Percentiles rank a stretch among this genome's conserved stretches.
Conservation (phyloP, 2,329 filamentous ascomycete genomes). For the Alternaria sp. region DNA sequence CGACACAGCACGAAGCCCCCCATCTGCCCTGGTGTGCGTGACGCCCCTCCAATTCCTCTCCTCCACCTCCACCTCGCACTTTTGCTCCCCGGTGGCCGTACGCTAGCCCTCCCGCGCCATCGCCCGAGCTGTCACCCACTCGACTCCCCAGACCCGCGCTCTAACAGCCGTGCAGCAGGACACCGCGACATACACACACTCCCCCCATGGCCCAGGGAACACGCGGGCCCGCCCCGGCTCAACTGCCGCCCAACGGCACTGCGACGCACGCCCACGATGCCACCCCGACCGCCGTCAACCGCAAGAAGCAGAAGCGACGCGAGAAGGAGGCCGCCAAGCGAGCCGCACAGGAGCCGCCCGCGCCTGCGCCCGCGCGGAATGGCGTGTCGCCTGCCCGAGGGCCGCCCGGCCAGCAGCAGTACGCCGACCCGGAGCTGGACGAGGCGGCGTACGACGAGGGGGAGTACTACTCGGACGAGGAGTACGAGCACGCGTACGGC, state of each 20-base stretch:
- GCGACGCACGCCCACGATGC: constrained; percentile 40
- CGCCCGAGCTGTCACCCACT: constrained; percentile 20
- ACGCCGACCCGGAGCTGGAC: constrained; percentile 54
- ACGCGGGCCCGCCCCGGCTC: constrained; percentile 34
- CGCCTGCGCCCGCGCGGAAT: constrained; percentile 30
- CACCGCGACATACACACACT: not conserved
- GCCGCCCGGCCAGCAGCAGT: constrained; percentile 45
- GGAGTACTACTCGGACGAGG: constrained; percentile 52
- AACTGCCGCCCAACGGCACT: constrained; percentile 50
- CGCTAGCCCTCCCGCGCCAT: constrained; percentile 12
- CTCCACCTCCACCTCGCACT: constrained; percentile 13
- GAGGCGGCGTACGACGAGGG: constrained; percentile 45
- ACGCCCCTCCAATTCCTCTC: constrained; percentile 23
- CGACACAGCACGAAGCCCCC: not conserved
- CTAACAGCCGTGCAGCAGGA: not conserved
- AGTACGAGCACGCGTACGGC: constrained; percentile 42
- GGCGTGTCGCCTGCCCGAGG: constrained; percentile 29
- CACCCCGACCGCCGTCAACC: constrained; percentile 68
- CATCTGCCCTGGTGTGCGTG: constrained; percentile 14
- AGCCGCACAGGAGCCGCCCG: constrained; percentile 45
- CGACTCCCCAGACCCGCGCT: constrained; percentile 4
- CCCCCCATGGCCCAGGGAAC: constrained; percentile 46
- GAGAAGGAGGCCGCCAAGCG: constrained; percentile 78
- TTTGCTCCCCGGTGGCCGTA: constrained; percentile 14
- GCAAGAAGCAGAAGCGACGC: constrained; percentile 93